phyloP scores from a whole-genome alignment of 768 basidiomycete genomes.

The Trametes maxima region DNA sequence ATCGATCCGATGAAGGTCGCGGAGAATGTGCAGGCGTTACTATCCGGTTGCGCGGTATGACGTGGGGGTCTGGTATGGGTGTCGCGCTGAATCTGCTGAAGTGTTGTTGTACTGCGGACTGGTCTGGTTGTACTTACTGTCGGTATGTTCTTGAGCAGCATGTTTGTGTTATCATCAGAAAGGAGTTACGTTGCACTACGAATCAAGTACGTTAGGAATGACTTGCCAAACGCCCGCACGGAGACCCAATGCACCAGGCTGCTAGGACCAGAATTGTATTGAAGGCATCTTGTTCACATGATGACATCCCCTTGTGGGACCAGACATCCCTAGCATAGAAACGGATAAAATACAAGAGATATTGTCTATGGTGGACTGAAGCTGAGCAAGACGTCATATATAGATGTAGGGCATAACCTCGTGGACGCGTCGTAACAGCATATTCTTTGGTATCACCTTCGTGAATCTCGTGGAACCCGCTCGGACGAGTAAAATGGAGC shows the following conservation, averaged over 20 bases:
- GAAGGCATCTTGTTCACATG: too few species aligned
- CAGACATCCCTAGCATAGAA: background rate
- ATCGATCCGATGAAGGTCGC: constrained; percentile 29
- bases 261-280: too few species aligned
- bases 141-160: background rate
- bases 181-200: background rate
- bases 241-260: too few species aligned
- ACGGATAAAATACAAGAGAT: background rate
- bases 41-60: constrained; percentile 29
- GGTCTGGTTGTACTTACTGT: background rate
- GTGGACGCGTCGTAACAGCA: background rate
- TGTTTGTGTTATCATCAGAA: background rate
- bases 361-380: background rate
- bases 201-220: background rate
- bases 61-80: background rate
- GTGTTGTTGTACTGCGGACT: background rate
- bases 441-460: background rate
- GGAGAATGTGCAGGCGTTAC: constrained; percentile 26
- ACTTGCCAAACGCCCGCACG: background rate
- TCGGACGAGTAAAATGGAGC: background rate
- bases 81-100: background rate
- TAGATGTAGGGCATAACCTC: background rate
- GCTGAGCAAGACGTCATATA: background rate
- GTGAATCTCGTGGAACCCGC: background rate
- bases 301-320: too few species aligned